Evolutionary conservation across 495 filamentous ascomycete genomes (phyloP).

Genomic region (Glonium stellatum): DNA sequence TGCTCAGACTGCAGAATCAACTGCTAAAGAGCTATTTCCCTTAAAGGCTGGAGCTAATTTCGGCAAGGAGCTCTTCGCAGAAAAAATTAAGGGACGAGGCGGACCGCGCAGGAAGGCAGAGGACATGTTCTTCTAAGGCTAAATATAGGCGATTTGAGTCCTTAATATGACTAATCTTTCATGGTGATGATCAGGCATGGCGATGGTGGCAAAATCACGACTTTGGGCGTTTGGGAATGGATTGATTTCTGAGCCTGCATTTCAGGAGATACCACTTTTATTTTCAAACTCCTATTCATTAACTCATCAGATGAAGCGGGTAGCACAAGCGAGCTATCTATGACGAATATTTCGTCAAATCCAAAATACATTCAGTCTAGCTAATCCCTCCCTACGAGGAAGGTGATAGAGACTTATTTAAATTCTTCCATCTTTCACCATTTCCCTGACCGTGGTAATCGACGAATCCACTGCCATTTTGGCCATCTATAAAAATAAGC

Average conservation of each 20-base stretch:
- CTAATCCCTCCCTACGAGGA: too few relatives aligned
- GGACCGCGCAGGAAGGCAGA: conserved; percentile 19
- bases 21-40: conserved; percentile 27
- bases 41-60: conserved; percentile 22
- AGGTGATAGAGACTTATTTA: conserved; percentile 2
- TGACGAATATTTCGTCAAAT: too few relatives aligned
- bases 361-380: too few relatives aligned
- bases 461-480: conserved; percentile 26
- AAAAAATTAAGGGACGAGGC: conserved; percentile 30
- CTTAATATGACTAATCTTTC: too few relatives aligned
- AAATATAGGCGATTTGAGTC: background rate
- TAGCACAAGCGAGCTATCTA: too few relatives aligned
- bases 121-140: conserved; percentile 11
- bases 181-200: background rate
- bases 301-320: too few relatives aligned
- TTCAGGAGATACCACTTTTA: background rate
- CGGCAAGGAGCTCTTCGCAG: conserved; percentile 28
- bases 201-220: background rate
- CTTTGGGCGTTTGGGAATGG: background rate
- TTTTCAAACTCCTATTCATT: background rate
- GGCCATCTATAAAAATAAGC: conserved; percentile 6
- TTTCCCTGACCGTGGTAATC: conserved; percentile 27
- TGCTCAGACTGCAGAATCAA: conserved; percentile 12
- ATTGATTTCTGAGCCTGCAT: background rate
- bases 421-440: conserved; percentile 26